Evolutionary conservation across 169 alveolate species (phyloP), one percentile per base, ranked within the genome.

Genomic region (Cryptosporidium sp.): DNA sequence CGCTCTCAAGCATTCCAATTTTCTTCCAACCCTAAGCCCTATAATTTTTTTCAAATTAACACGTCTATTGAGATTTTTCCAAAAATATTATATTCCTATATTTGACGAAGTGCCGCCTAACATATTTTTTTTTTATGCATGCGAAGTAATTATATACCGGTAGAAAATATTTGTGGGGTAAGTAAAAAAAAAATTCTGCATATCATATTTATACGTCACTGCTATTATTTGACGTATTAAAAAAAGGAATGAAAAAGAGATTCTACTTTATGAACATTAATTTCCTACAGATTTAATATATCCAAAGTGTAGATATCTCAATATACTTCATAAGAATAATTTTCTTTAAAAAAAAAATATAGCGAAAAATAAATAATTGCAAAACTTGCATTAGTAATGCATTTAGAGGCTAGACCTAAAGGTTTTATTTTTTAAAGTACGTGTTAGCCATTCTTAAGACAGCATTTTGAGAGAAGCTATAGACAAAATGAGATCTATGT

Each of bases 101-200:
- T 21, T 56, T 56, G 67, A 23, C 16, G 26, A 0, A 8, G 12
- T 56, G 67, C 67, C 67, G 67, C 67, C 67, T 56, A 56, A 21
- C 37, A 56, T 21, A 48, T 37, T 37, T 48, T 56, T 56, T 56
- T 56, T 26, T 23, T 16, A 56, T 56, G 67, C 67, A 56, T 56
- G 67, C 67, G 67, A 26, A 56, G 35, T 26, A 56, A 56, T 56
- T 56, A 8, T 56, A 56, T 56, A 26, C 67, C 67, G 67, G 67
- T 56, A 16, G 14, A 21, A 21, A 56, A 56, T 56, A 48, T 56
- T n/a, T 56, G 67, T 56, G 67, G 67, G 67, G 67, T 1, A 37
- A n/a, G n/a, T 9, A 7, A 9, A 56, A 56, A n/a, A 1, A 56
- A n/a, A 21, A 26, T 9, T n/a, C 67, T 26, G 16, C 48, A 23